A percentile compares a stretch with the other conserved stretches of the same genome.
Conservation (phyloP, 345 rosid genomes). For the Noccaea caerulescens region DNA sequence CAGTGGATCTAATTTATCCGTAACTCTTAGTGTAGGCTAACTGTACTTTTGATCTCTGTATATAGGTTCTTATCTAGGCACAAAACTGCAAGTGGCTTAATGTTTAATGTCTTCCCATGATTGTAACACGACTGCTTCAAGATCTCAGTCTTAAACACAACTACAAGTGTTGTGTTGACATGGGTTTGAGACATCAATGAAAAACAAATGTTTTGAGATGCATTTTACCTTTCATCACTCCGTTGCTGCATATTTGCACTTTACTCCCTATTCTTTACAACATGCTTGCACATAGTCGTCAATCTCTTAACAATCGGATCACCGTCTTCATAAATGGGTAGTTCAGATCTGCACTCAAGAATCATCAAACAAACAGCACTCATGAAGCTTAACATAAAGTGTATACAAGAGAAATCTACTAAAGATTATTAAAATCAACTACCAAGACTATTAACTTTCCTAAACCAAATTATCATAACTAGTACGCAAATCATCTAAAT, state of each 20-base stretch:
- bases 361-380: neutral
- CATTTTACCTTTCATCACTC: slow-evolving; percentile 7
- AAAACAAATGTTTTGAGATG: slow-evolving; percentile 1
- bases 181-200: slow-evolving; percentile 10
- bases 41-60: slow-evolving; percentile 32
- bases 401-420: neutral
- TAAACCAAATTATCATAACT: neutral
- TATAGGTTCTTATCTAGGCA: slow-evolving; percentile 20
- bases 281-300: slow-evolving; percentile 59
- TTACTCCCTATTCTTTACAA: slow-evolving; percentile 36
- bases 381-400: neutral
- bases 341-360: neutral
- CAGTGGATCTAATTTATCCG: slow-evolving; percentile 40
- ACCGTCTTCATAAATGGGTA: neutral
- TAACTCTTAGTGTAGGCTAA: slow-evolving; percentile 45
- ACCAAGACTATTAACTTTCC: neutral
- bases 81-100: slow-evolving; percentile 23
- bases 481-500: neutral
- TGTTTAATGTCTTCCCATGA: slow-evolving; percentile 10
- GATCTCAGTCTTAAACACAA: slow-evolving; percentile 7
- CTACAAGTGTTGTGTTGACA: neutral
- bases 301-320: slow-evolving; percentile 54
- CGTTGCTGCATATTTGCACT: neutral
- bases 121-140: neutral
- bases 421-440: neutral